Percentiles rank a stretch among this genome's conserved stretches.
Evolutionary conservation across 225 moss, liverwort and hornwort species (phyloP).

Genomic region (Sphagnum tenellum): DNA sequence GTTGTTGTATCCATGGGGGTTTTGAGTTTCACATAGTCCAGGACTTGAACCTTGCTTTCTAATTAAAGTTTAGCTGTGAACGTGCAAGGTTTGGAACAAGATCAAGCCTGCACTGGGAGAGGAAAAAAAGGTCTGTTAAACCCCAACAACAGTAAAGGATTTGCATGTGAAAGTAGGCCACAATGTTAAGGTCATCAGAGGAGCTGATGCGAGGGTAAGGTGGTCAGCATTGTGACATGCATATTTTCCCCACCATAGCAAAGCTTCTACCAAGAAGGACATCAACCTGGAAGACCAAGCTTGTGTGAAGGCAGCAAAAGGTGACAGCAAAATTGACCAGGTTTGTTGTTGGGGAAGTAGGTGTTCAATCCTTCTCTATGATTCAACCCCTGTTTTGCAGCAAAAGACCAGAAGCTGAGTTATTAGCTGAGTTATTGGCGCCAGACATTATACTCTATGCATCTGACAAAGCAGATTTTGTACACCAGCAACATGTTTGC

Average conservation of each 20-base stretch:
- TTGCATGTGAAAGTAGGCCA: conserved; percentile 89
- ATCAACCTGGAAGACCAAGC: conserved; percentile 95
- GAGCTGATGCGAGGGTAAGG: conserved; percentile 46
- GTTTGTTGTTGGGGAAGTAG: conserved; percentile 16
- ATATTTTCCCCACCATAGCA: conserved; percentile 81
- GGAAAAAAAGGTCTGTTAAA: conserved; percentile 69
- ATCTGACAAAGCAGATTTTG: too few species aligned
- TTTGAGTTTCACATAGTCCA: too few species aligned
- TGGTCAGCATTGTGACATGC: conserved; percentile 56
- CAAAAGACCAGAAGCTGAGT: too few species aligned
- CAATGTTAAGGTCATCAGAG: conserved; percentile 88
- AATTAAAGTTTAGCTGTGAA: neutral
- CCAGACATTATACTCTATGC: too few species aligned
- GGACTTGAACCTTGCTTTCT: too few species aligned
- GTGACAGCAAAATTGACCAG: conserved; percentile 91
- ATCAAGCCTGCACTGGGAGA: conserved; percentile 93
- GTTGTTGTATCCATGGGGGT: too few species aligned
- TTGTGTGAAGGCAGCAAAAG: conserved; percentile 86
- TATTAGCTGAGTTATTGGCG: too few species aligned
- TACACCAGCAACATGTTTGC: too few species aligned
- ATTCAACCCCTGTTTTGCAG: too few species aligned
- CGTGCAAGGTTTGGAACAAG: neutral
- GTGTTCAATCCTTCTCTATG: too few species aligned
- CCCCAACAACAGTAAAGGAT: conserved; percentile 59
- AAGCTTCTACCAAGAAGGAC: conserved; percentile 70